phyloP scores from a whole-genome alignment of 164 flowering plant genomes.

The Aristolochia fimbriata region DNA sequence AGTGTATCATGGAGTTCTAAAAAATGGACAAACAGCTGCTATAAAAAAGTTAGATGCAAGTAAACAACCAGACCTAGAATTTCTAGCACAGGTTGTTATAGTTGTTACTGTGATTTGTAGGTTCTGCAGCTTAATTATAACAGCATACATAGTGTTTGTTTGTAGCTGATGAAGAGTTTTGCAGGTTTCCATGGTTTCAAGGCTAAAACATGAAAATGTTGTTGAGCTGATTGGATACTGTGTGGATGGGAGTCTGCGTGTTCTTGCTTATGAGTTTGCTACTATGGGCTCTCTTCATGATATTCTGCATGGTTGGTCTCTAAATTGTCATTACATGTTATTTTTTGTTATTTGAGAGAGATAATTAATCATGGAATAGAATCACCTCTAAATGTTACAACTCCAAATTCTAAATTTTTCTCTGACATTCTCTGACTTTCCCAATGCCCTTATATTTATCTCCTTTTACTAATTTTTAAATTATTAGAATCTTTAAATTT shows the following conservation, averaged over 20 bases:
- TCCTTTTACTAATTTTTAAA: no score
- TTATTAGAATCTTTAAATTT: no score
- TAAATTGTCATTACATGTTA: slow-evolving; percentile 25
- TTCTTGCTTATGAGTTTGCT: slow-evolving; percentile 80
- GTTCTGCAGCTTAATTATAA: background rate
- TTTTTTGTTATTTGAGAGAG: no score
- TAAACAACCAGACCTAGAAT: slow-evolving; percentile 89
- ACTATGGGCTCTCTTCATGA: slow-evolving; percentile 90
- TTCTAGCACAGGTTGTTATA: slow-evolving; percentile 63
- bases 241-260: slow-evolving; percentile 68
- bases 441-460: no score
- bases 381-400: no score
- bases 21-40: slow-evolving; percentile 59
- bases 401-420: no score
- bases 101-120: background rate
- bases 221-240: slow-evolving; percentile 69
- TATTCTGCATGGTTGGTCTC: slow-evolving; percentile 67
- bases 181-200: slow-evolving; percentile 85
- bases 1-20: slow-evolving; percentile 71
- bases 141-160: no score
- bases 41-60: slow-evolving; percentile 84
- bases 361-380: no score
- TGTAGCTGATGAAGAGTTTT: slow-evolving; percentile 5
- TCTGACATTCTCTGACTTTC: no score
- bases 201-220: slow-evolving; percentile 75